A percentile compares a stretch with the other conserved stretches of the same genome.
Conservation (phyloP, 164 flowering plant species). For the Berberis vulgaris region DNA sequence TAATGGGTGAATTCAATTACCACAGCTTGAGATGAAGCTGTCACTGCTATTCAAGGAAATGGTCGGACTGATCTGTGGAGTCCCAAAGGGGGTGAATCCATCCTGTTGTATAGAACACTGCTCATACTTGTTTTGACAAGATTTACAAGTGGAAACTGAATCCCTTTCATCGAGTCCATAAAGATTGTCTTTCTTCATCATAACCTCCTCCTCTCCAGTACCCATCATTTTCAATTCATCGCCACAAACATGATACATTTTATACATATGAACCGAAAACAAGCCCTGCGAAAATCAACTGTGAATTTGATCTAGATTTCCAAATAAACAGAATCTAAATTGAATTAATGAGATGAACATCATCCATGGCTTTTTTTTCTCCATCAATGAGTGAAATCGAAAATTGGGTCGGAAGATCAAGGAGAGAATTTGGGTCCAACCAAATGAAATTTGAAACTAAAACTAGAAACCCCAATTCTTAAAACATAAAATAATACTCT, state of each 20-base stretch:
- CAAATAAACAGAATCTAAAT: no score
- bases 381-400: no score
- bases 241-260: slow-evolving; percentile 35
- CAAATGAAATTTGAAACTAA: no score
- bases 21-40: slow-evolving; percentile 46
- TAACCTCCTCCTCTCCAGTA: slow-evolving; percentile 9
- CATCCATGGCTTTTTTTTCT: no score
- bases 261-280: slow-evolving; percentile 12
- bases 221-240: slow-evolving; percentile 12
- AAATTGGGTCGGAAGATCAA: no score
- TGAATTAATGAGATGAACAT: no score
- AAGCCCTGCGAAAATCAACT: no score
- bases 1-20: slow-evolving; percentile 25
- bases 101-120: slow-evolving; percentile 12
- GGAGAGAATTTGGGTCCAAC: no score
- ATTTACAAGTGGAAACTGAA: slow-evolving; percentile 19
- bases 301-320: no score
- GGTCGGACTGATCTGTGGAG: slow-evolving; percentile 40
- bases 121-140: slow-evolving; percentile 28
- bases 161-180: slow-evolving; percentile 15
- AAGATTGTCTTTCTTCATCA: neutral
- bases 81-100: slow-evolving; percentile 18
- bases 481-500: no score
- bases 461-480: no score
- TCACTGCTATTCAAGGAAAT: slow-evolving; percentile 43